Evolutionary conservation across 805 yeast genomes (phyloP).

Genomic region (Brettanomyces nanus): DNA sequence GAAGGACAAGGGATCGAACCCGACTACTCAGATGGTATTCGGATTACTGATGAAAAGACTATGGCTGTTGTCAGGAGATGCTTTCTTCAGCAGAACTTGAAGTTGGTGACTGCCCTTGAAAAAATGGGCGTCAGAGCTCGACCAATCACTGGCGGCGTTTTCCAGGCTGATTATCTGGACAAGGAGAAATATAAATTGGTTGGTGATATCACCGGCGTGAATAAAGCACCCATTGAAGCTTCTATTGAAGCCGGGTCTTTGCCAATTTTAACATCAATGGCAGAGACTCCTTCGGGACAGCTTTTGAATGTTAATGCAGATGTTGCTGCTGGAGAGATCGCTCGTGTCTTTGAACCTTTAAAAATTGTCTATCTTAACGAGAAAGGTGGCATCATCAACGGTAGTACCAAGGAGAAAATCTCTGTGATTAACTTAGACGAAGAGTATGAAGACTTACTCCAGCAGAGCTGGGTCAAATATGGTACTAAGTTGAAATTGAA

Average conservation of each 20-base stretch:
- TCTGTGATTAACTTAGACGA: slow-evolving; percentile 90
- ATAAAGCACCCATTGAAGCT: slow-evolving; percentile 86
- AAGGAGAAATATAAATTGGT: slow-evolving; percentile 86
- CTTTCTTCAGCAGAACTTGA: slow-evolving; percentile 90
- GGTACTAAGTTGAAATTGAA: slow-evolving; percentile 96
- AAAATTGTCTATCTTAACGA: slow-evolving; percentile 95
- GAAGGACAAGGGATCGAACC: slow-evolving; percentile 96
- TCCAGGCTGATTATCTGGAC: slow-evolving; percentile 86
- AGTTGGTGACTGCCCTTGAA: slow-evolving; percentile 92
- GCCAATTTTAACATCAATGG: slow-evolving; percentile 92
- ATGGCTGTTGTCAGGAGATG: slow-evolving; percentile 95
- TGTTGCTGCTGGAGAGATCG: slow-evolving; percentile 97
- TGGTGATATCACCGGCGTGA: slow-evolving; percentile 80
- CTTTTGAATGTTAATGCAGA: slow-evolving; percentile 96
- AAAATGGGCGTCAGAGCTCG: slow-evolving; percentile 96
- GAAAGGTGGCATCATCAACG: slow-evolving; percentile 95
- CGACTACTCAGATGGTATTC: slow-evolving; percentile 89
- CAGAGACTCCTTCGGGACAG: slow-evolving; percentile 96
- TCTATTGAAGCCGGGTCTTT: slow-evolving; percentile 93
- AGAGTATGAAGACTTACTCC: slow-evolving; percentile 84
- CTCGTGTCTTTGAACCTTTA: slow-evolving; percentile 93
- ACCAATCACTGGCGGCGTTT: slow-evolving; percentile 97
- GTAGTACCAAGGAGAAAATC: slow-evolving; percentile 83
- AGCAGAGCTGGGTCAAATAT: slow-evolving; percentile 96
- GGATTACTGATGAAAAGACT: slow-evolving; percentile 90